Conservation (phyloP, 306 rosid genomes). For the Fragaria vesca region DNA sequence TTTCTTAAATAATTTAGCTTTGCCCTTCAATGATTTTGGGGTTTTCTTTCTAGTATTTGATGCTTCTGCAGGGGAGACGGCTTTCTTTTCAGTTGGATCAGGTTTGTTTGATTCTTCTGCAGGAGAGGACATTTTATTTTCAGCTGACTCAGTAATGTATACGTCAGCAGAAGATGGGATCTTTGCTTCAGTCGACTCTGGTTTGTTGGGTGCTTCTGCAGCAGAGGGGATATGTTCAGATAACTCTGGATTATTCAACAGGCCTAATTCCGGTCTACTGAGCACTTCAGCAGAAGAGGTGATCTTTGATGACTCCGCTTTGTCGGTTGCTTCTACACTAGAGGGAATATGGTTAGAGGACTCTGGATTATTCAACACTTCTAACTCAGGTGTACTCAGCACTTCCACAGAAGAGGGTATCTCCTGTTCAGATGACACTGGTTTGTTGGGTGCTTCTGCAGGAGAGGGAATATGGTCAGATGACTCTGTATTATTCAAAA, state of each 20-base stretch:
- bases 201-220: constrained; percentile 21
- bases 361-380: constrained; percentile 6
- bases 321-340: not conserved
- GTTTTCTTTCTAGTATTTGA: constrained; percentile 38
- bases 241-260: not conserved
- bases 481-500: constrained; percentile 3
- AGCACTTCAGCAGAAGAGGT: constrained; percentile 6
- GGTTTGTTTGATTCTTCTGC: constrained; percentile 30
- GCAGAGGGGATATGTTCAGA: constrained; percentile 10
- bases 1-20: constrained; percentile 50
- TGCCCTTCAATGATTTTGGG: constrained; percentile 46
- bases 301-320: not conserved
- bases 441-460: not conserved
- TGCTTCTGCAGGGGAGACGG: constrained; percentile 26
- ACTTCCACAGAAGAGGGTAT: not conserved
- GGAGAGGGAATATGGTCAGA: not conserved
- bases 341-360: not conserved
- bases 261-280: not conserved
- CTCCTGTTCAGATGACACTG: constrained; percentile 10
- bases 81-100: constrained; percentile 41
- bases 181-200: not conserved
- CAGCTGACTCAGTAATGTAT: constrained; percentile 17
- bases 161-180: constrained; percentile 23
- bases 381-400: not conserved
- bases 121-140: constrained; percentile 27